Evolutionary conservation across 805 yeast genomes (phyloP), one percentile per base, ranked within the genome.

Genomic region (Candida qinlingensis): DNA sequence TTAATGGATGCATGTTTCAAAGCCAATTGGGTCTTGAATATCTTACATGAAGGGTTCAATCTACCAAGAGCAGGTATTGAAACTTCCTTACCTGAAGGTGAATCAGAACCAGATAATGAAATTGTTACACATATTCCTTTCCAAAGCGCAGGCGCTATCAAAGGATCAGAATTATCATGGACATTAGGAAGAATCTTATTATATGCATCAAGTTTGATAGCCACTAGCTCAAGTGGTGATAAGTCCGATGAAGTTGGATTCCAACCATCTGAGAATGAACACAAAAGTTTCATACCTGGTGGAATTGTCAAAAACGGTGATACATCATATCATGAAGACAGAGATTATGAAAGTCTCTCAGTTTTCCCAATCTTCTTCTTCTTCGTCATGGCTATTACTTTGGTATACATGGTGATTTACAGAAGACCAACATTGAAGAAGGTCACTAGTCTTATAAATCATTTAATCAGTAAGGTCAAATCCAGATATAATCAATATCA

Each of bases 111-210:
- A 7, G 60, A 60, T 44, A 52, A 65, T 48, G 31, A 39, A 25
- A 25, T 13, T 26, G 31, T 31, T 7, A 31, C 9, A 12, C 70
- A 74, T 59, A 73, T 84, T 36, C 84, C 91, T 0, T 90, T 94
- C 66, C 89, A 85, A 65, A 85, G 95, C 51, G 90, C 94, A 0
- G 83, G 84, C 47, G 75, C 82, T 13, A 80, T 94, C 33, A 77
- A 87, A 50, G 97, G 95, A 2, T 79, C 81, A 5, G 99, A 94
- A 56, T 70, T 94, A 13, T 86, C 97, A 0, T 94, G 99, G 99
- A 92, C 98, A 0, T 64, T 94, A 35, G 99, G 99, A 5, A 84
- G 86, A 59, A 89, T 91, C 29, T 63, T 94, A 4, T 64, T 92
- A 10, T 87, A 82, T 63, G 97, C 96, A 0, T 81, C 96, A 0